Evolutionary conservation across 768 basidiomycete genomes (phyloP).

Genomic region (Russula dissimulans): DNA sequence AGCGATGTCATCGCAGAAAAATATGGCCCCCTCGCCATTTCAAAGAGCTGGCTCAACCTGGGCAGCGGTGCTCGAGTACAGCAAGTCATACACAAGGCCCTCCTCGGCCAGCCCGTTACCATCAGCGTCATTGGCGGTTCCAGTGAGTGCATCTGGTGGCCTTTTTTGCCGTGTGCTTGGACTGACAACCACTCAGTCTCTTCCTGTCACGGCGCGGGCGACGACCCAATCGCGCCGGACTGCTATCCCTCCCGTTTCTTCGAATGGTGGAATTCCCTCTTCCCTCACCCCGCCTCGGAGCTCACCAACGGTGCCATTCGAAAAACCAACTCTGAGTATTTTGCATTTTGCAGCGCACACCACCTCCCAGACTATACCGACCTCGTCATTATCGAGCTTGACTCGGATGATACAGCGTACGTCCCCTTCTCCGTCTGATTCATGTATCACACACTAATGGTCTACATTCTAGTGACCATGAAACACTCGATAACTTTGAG

Average conservation of each 20-base stretch:
- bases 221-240: constrained; percentile 71
- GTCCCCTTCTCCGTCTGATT: constrained; percentile 27
- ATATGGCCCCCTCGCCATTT: constrained; percentile 66
- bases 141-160: constrained; percentile 36
- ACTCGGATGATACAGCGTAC: constrained; percentile 80
- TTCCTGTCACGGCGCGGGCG: constrained; percentile 87
- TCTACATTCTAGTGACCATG: constrained; percentile 43
- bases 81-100: constrained; percentile 70
- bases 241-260: constrained; percentile 97
- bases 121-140: constrained; percentile 88
- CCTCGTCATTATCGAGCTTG: constrained; percentile 91
- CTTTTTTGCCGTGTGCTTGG: neutral
- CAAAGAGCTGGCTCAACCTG: constrained; percentile 64
- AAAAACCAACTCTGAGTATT: constrained; percentile 87
- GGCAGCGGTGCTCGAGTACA: constrained; percentile 81
- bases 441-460: neutral
- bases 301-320: constrained; percentile 96
- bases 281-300: constrained; percentile 96
- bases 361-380: constrained; percentile 93
- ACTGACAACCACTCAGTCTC: constrained; percentile 48
- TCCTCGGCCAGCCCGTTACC: constrained; percentile 78
- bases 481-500: constrained; percentile 79
- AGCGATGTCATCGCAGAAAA: constrained; percentile 70
- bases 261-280: constrained; percentile 95
- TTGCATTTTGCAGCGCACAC: constrained; percentile 86